A percentile compares a stretch with the other conserved stretches of the same genome.
Conservation (phyloP, 768 basidiomycete species). For the Rhodotorula toruloides region DNA sequence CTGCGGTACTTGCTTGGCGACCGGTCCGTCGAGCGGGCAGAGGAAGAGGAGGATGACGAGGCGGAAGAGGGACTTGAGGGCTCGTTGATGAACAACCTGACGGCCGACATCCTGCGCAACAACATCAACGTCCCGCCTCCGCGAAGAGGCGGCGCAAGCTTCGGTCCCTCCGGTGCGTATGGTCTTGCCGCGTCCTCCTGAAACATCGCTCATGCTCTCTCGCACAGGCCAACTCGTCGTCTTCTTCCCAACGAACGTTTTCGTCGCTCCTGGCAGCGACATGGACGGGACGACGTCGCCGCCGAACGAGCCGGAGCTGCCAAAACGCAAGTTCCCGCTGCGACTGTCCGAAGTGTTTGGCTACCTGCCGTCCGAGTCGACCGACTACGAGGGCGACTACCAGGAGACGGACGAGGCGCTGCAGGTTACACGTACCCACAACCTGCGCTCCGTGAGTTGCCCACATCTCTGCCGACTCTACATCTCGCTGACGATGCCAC, state of each 20-base stretch:
- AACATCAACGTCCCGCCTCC: slow-evolving; percentile 35
- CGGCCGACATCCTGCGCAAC: slow-evolving; percentile 25
- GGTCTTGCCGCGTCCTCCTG: not conserved
- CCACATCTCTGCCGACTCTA: not conserved
- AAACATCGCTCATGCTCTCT: no score
- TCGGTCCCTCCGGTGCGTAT: slow-evolving; percentile 20
- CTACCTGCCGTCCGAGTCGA: slow-evolving; percentile 13
- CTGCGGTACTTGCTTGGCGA: slow-evolving; percentile 70
- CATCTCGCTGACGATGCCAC: not conserved
- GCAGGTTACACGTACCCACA: slow-evolving; percentile 10
- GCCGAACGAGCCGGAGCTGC: slow-evolving; percentile 10
- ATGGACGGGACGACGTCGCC: slow-evolving; percentile 3
- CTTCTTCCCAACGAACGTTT: slow-evolving; percentile 32
- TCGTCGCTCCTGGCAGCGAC: slow-evolving; percentile 1
- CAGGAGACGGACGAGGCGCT: slow-evolving; percentile 37
- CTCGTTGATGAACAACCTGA: not conserved
- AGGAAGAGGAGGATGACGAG: slow-evolving; percentile 40
- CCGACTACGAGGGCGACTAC: slow-evolving; percentile 26
- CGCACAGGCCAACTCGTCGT: slow-evolving; percentile 26
- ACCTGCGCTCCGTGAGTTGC: slow-evolving; percentile 11
- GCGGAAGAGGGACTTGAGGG: slow-evolving; percentile 28
- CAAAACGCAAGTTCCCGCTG: slow-evolving; percentile 6
- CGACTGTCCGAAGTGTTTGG: slow-evolving; percentile 39
- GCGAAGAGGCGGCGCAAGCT: slow-evolving; percentile 28
- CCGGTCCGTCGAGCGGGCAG: slow-evolving; percentile 44